These are phyloP conservation scores for Eucalyptus cladocalyx DNA, from an alignment of 345 rosid genomes.

Conservation along the genomic window DNA sequence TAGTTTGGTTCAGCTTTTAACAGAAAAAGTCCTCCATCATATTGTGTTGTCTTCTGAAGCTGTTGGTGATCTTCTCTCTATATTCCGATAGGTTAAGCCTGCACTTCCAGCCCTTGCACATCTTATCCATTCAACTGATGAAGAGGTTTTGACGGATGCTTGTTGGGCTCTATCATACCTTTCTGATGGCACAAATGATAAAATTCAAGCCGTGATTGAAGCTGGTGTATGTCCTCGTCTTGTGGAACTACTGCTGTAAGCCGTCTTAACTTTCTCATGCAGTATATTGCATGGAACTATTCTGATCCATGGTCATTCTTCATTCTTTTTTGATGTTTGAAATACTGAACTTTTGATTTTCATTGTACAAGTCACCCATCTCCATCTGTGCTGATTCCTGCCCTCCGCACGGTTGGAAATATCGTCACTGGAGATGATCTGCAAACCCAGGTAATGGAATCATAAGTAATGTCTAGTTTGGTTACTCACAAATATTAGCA, in stretches of 20 bases:
- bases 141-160: conserved; percentile 43
- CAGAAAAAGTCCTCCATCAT: not conserved
- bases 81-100: conserved; percentile 18
- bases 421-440: conserved; percentile 38
- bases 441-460: conserved; percentile 16
- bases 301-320: not conserved
- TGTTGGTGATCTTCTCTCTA: not conserved
- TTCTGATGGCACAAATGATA: conserved; percentile 40
- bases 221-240: conserved; percentile 34
- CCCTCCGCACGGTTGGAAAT: conserved; percentile 41
- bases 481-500: not conserved
- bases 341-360: not conserved
- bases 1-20: not conserved
- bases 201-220: conserved; percentile 42
- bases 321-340: not conserved
- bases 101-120: conserved; percentile 40
- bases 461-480: not conserved
- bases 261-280: not conserved
- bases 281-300: not conserved
- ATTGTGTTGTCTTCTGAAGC: not conserved
- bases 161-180: conserved; percentile 44
- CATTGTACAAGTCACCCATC: conserved; percentile 16
- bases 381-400: conserved; percentile 36
- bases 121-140: conserved; percentile 32
- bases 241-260: conserved; percentile 28